These are phyloP conservation scores for Mortierella polycephala DNA, from an alignment of 371 early-diverging fungal species.

Conservation along the genomic window DNA sequence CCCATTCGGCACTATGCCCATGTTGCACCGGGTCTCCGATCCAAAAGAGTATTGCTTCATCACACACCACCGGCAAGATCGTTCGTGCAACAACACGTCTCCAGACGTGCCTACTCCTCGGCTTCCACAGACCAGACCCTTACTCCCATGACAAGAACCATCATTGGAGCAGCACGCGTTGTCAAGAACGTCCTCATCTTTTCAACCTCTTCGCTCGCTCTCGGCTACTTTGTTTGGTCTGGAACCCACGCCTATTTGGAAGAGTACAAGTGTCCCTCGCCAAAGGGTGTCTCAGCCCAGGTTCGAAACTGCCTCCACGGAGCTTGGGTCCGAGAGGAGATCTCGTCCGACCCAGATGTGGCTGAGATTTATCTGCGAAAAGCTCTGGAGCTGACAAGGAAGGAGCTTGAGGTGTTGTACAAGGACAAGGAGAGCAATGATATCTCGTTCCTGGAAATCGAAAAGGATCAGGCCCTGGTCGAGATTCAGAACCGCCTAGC, in stretches of 20 bases:
- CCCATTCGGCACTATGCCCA: background rate
- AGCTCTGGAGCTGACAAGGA: constrained; percentile 26
- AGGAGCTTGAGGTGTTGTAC: constrained; percentile 20
- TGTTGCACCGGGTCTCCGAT: background rate
- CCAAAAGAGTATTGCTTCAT: background rate
- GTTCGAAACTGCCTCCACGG: constrained; percentile 42
- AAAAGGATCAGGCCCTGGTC: constrained; percentile 30
- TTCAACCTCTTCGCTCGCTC: constrained; percentile 22
- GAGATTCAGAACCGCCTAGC: constrained; percentile 43
- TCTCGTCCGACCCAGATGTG: constrained; percentile 33
- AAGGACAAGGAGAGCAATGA: constrained; percentile 2
- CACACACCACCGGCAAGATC: background rate
- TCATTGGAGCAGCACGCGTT: constrained; percentile 25
- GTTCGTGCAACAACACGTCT: background rate
- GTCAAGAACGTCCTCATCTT: constrained; percentile 29
- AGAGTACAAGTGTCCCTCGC: constrained; percentile 50
- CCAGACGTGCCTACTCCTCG: background rate
- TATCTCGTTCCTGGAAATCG: constrained; percentile 16
- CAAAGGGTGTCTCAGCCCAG: constrained; percentile 15
- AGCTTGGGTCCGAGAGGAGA: constrained; percentile 51
- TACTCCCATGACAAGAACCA: constrained; percentile 12
- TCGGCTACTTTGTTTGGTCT: constrained; percentile 29
- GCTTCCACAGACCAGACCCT: background rate
- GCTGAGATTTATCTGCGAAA: constrained; percentile 34
- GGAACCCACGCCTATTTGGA: constrained; percentile 50